Percentiles rank a stretch among this genome's conserved stretches.
Evolutionary conservation across 257 asterid species (phyloP).

Genomic region (Ocimum tenuiflorum): DNA sequence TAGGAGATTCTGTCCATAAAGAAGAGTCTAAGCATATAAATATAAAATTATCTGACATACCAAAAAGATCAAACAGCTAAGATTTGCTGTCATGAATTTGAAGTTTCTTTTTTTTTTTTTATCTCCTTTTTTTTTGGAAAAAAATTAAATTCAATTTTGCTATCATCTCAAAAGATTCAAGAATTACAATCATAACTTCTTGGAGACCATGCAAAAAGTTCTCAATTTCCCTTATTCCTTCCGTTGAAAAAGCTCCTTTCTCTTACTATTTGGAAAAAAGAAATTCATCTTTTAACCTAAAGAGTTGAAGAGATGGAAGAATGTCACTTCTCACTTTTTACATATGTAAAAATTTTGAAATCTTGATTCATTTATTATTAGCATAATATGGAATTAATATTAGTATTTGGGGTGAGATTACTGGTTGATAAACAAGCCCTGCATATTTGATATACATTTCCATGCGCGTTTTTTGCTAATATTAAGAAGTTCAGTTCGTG

Average conservation of each 20-base stretch:
- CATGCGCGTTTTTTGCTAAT: too few species aligned
- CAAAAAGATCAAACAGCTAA: slow-evolving; percentile 45
- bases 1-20: slow-evolving; percentile 55
- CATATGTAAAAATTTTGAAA: not conserved
- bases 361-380: not conserved
- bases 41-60: slow-evolving; percentile 33
- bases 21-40: slow-evolving; percentile 45
- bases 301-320: slow-evolving; percentile 25
- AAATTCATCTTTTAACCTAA: slow-evolving; percentile 32
- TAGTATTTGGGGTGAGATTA: not conserved
- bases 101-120: not conserved
- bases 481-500: too few species aligned
- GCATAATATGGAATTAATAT: not conserved
- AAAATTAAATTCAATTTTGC: not conserved
- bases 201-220: slow-evolving; percentile 79
- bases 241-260: slow-evolving; percentile 40
- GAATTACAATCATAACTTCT: slow-evolving; percentile 51
- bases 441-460: too few species aligned
- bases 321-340: slow-evolving; percentile 10
- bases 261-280: slow-evolving; percentile 26
- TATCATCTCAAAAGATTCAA: slow-evolving; percentile 42
- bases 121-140: too few species aligned
- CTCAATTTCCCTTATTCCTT: slow-evolving; percentile 28
- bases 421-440: not conserved
- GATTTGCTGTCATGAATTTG: slow-evolving; percentile 49